Conservation (phyloP, 2,329 filamentous ascomycete genomes). For the Cercospora citrullina region DNA sequence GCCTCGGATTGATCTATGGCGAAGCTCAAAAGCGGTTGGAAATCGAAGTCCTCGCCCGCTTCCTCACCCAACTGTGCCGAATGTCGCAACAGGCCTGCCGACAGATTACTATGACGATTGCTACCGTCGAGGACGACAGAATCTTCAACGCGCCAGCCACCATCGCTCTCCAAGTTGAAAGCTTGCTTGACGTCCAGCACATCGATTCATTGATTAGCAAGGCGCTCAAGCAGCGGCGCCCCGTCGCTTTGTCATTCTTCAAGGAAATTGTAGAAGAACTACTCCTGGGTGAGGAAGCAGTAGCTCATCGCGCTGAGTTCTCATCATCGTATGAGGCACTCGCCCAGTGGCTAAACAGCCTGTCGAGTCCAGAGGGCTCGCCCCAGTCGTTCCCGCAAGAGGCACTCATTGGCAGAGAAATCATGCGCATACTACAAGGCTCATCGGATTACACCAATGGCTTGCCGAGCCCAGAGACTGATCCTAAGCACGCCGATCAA, state of each 20-base stretch:
- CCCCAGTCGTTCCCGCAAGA: constrained; percentile 34
- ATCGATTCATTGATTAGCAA: constrained; percentile 67
- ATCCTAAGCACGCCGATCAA: constrained; percentile 69
- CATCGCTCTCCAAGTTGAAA: constrained; percentile 59
- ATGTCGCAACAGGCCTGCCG: constrained; percentile 59
- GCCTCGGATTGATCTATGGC: constrained; percentile 51
- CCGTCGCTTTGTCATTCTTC: constrained; percentile 75
- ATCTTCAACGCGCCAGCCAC: constrained; percentile 64
- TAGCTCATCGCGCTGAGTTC: constrained; percentile 82
- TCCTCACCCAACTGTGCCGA: constrained; percentile 63
- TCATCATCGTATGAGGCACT: constrained; percentile 77
- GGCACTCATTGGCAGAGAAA: constrained; percentile 64
- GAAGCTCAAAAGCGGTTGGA: constrained; percentile 58
- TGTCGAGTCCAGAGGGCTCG: constrained; percentile 43
- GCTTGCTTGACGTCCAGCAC: constrained; percentile 60
- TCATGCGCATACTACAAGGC: constrained; percentile 66
- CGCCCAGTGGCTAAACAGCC: constrained; percentile 76
- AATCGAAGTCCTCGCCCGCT: constrained; percentile 62
- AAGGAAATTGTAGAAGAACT: constrained; percentile 75
- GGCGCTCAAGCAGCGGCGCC: constrained; percentile 69
- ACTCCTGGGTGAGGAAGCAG: constrained; percentile 73
- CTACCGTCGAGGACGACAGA: constrained; percentile 57
- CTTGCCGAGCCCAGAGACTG: constrained; percentile 58
- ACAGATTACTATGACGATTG: constrained; percentile 53
- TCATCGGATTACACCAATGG: constrained; percentile 58